Conservation (phyloP, 257 asterid genomes). For the Cynanchum wilfordii region DNA sequence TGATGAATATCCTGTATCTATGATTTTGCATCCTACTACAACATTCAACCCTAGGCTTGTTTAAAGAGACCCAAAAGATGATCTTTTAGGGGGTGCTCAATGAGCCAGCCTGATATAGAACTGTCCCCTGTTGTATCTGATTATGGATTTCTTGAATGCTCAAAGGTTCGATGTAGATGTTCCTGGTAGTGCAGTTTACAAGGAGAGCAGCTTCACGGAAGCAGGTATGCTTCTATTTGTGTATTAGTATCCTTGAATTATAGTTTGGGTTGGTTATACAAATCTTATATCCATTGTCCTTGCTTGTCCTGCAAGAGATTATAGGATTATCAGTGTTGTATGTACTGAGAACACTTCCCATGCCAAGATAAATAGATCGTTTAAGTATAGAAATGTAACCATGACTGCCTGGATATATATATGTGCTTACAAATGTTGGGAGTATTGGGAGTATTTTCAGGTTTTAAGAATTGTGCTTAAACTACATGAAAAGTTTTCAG, state of each 20-base stretch:
- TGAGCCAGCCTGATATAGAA: neutral
- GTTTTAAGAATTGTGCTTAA: neutral
- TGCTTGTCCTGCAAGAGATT: neutral
- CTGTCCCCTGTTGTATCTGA: neutral
- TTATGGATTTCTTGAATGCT: conserved; percentile 6
- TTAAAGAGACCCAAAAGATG: neutral
- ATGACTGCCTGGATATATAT: neutral
- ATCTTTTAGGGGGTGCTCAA: neutral
- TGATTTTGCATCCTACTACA: neutral
- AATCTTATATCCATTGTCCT: neutral
- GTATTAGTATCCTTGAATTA: neutral
- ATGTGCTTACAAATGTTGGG: neutral
- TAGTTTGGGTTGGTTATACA: neutral
- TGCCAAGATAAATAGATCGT: neutral
- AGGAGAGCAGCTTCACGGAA: conserved; percentile 90
- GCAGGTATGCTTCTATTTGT: conserved; percentile 35
- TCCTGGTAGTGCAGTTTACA: conserved; percentile 95
- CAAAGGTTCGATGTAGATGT: conserved; percentile 83
- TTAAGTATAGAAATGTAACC: neutral
- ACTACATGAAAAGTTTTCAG: neutral
- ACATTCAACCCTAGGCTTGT: neutral
- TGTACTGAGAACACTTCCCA: too few species aligned
- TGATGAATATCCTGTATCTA: neutral
- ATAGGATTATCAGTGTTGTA: neutral
- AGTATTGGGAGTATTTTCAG: neutral